Base-by-base conservation (phyloP, 331 rosid genomes). In the Acacia concinna region DNA sequence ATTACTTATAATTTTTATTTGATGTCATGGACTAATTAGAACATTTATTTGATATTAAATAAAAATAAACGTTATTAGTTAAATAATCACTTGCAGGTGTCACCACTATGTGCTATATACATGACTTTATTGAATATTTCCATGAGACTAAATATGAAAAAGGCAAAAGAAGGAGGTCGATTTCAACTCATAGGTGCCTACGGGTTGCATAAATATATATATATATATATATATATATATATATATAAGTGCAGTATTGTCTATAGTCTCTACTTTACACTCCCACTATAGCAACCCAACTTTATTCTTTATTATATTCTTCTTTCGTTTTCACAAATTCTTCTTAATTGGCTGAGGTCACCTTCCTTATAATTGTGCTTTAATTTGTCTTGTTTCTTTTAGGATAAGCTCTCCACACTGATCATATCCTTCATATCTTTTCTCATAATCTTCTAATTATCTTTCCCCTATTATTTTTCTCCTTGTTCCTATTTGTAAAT, bases 181-280 rank as follows among this genome's bases (percentile, higher is more conserved):
- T 27, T 73, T 65, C 15, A 65, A 65, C 13, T 65, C 47, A 38
- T 37, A 37, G 72, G 32, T 38, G 4, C 30, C 72, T 13, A 14
- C 0, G 32, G 18, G 34, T 59, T 59, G 34, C 65, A 59, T 25
- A 17, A 13, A 14, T 46, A 15, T 46, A 46, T 13, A 14, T 44
- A 2, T 47, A 47, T 44, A 11, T 44, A 44, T 44, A 44, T 11
- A 10, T 38, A 1, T 38, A 44, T 71, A 77, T 66, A 43, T 43
- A 43, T 43, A 43, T 43, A 47, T 17, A 17, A 7, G 57, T 51
- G 23, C 57, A 51, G 20, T 18, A 73, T 32, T 82, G 88, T 88
- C 94, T 18, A 73, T 32, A 80, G 88, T 88, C 94, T 81, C 83
- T 87, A 88, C 90, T 86, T 73, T 74, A 80, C 54, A n/a, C 76